Conservation (phyloP, 805 yeast genomes). For the Metschnikowia noctiluminum region DNA sequence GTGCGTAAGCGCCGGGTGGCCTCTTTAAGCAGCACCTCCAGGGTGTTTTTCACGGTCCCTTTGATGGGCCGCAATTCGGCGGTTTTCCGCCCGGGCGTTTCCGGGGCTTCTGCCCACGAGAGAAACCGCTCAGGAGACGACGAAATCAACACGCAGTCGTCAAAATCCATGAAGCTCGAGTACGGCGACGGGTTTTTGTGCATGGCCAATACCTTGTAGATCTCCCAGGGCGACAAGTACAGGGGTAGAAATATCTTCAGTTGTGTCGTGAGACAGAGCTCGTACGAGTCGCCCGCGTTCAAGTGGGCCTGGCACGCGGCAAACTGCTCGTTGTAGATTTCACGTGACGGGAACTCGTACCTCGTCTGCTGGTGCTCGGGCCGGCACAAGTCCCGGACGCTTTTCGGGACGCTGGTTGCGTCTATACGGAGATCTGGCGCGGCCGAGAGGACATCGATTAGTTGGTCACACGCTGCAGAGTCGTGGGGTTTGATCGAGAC, state of each 20-base stretch:
- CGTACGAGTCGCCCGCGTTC: conserved; percentile 86
- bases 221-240: conserved; percentile 62
- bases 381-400: conserved; percentile 24
- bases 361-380: conserved; percentile 25
- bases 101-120: conserved; percentile 56
- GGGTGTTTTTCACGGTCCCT: conserved; percentile 81
- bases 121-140: conserved; percentile 95
- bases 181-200: conserved; percentile 87
- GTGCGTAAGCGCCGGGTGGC: conserved; percentile 69
- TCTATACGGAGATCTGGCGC: conserved; percentile 15
- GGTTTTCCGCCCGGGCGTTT: conserved; percentile 18
- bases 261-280: conserved; percentile 81
- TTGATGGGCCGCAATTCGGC: conserved; percentile 93
- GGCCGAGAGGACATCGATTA: conserved; percentile 11
- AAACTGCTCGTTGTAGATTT: conserved; percentile 54
- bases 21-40: conserved; percentile 47
- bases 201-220: conserved; percentile 67
- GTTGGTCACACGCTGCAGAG: conserved; percentile 30
- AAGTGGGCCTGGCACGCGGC: conserved; percentile 62
- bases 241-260: conserved; percentile 56
- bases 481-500: conserved; percentile 43
- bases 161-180: conserved; percentile 73
- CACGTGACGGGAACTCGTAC: conserved; percentile 49
- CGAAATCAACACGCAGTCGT: conserved; percentile 63
- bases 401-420: conserved; percentile 21